Evolutionary conservation across 176 grass and related monocot genomes (phyloP), one percentile per base, ranked within the genome.

Genomic region (Phoenix dactylifera): DNA sequence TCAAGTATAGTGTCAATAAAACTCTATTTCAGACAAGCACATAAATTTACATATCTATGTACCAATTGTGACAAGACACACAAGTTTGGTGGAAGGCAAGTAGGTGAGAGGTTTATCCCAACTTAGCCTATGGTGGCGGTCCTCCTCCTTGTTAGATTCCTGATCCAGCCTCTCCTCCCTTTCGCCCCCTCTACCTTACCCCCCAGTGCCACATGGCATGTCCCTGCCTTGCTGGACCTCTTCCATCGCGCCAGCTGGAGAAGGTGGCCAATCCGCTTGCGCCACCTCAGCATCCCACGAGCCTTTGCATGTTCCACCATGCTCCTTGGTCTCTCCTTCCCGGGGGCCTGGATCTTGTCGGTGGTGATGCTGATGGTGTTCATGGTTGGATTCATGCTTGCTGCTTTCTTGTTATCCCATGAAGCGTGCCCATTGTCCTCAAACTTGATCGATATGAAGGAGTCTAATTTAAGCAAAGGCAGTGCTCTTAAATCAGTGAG

Each of bases 391-490:
- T 74, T 67, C 7, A 48, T 29, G 30, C 61, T 72, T 2, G 64
- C 60, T 19, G 15, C 14, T 24, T 74, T 63, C 26, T 58, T 72
- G 52, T 24, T 61, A 44, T 83, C 83, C 91, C 83, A 88, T 18
- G 75, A 75, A 3, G 81, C 81, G 54, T 76, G 87, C 57, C 84
- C 93, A 55, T 98, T 86, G 69, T 89, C 84, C 88, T 98, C 93
- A 48, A 98, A 98, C 69, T 98, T 98, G 78, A 98, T 89, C 5
- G 87, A 92, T 63, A 92, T 98, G 79, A 89, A 98, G 1, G 93
- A 98, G 70, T 92, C 93, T 95, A 7, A 28, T 25, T 5, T 25
- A 24, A 7, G 9, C 22, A 55, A 26, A 26, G 16, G 7, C 1
- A 66, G 2, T 22, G 35, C 35, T 44, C 12, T 44, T 14, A 3